Conservation (phyloP, 129 eudicot species). For the Arctium lappa region DNA sequence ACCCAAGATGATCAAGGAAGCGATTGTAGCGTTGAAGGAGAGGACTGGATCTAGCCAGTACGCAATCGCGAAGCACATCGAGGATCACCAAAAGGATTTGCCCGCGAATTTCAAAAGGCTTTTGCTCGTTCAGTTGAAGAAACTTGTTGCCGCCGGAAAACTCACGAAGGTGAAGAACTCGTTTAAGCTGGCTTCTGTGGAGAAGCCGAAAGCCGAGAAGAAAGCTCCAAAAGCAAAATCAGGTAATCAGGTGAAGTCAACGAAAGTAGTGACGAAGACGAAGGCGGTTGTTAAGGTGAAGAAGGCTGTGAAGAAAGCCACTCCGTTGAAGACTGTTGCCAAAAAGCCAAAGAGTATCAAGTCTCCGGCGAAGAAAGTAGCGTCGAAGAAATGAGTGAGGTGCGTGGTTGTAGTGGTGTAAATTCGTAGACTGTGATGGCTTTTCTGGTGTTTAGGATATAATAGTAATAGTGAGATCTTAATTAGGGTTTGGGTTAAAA, state of each 20-base stretch:
- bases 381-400: neutral
- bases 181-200: conserved; percentile 35
- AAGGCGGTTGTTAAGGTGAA: conserved; percentile 25
- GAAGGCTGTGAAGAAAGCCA: conserved; percentile 31
- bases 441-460: neutral
- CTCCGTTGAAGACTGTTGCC: conserved; percentile 20
- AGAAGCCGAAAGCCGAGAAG: conserved; percentile 12
- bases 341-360: conserved; percentile 53
- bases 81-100: conserved; percentile 59
- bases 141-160: conserved; percentile 51
- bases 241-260: conserved; percentile 11
- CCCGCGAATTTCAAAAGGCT: conserved; percentile 54
- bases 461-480: neutral
- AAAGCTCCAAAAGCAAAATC: conserved; percentile 14
- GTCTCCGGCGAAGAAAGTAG: conserved; percentile 40
- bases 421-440: conserved; percentile 8
- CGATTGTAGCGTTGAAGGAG: conserved; percentile 61
- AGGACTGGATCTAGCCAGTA: conserved; percentile 74
- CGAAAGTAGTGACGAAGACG: conserved; percentile 28
- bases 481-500: neutral
- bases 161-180: conserved; percentile 54
- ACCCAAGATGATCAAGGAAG: conserved; percentile 59
- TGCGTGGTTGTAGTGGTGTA: neutral
- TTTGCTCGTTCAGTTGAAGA: conserved; percentile 49
- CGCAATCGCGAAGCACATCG: conserved; percentile 63